A percentile compares a stretch with the other conserved stretches of the same genome.
These are phyloP conservation scores for Aspergillus nanangensis DNA, from an alignment of 495 filamentous ascomycete genomes.

Conservation along the genomic window DNA sequence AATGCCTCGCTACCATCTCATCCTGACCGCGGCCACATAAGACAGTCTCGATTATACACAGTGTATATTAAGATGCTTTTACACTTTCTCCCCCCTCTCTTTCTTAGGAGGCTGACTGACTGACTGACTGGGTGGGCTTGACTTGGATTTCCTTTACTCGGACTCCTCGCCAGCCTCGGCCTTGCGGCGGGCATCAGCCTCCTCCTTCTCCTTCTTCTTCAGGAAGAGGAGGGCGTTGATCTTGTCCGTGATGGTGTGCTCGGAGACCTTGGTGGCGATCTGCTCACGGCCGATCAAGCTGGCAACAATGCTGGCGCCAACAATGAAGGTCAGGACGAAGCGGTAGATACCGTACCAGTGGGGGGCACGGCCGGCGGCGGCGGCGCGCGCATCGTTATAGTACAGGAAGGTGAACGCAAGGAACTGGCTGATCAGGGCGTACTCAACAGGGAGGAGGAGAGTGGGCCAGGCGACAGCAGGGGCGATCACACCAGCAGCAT, in stretches of 20 bases:
- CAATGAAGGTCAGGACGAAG: constrained; percentile 91
- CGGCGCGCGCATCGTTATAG: constrained; percentile 77
- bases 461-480: constrained; percentile 93
- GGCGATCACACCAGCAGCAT: constrained; percentile 76
- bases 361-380: constrained; percentile 76
- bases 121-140: not conserved
- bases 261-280: constrained; percentile 57
- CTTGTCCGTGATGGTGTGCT: constrained; percentile 54
- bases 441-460: constrained; percentile 77
- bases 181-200: constrained; percentile 50
- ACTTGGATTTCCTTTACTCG: constrained; percentile 31
- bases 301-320: constrained; percentile 81
- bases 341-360: constrained; percentile 91
- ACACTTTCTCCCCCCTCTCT: too few species aligned
- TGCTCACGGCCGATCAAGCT: constrained; percentile 83
- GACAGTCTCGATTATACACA: not conserved
- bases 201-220: constrained; percentile 58
- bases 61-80: not conserved
- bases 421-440: constrained; percentile 89
- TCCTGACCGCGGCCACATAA: not conserved
- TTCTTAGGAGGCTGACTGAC: not conserved
- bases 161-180: constrained; percentile 41
- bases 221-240: constrained; percentile 58
- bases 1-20: constrained; percentile 3
- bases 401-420: constrained; percentile 84